phyloP scores from a whole-genome alignment of 1,284 basidiomycete species.

The Lentinula novae-zelandiae region DNA sequence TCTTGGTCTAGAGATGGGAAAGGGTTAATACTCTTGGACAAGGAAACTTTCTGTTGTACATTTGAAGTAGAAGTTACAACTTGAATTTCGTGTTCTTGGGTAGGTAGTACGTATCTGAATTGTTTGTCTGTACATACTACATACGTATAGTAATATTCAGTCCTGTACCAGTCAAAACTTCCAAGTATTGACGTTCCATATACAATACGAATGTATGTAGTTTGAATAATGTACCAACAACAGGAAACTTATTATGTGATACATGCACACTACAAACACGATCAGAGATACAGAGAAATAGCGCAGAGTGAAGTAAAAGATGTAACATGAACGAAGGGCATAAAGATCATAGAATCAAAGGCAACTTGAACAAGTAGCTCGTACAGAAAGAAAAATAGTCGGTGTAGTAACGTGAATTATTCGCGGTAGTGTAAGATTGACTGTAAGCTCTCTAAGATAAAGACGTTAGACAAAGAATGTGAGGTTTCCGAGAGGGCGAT shows the following conservation, averaged over 20 bases:
- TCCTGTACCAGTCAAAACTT: too few relatives aligned
- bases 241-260: background rate
- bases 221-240: background rate
- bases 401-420: background rate
- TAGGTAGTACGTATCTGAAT: too few relatives aligned
- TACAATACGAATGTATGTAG: background rate
- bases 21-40: conserved; percentile 67
- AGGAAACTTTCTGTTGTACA: conserved; percentile 78
- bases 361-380: background rate
- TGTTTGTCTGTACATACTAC: too few relatives aligned
- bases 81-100: background rate
- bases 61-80: conserved; percentile 60
- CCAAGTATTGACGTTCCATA: too few relatives aligned
- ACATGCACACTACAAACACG: background rate
- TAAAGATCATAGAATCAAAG: conserved; percentile 1
- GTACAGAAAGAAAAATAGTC: background rate
- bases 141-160: too few relatives aligned
- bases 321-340: background rate
- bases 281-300: background rate
- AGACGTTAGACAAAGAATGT: background rate
- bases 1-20: conserved; percentile 84
- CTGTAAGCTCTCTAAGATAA: background rate
- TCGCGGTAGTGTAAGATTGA: background rate
- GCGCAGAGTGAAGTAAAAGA: background rate
- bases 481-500: background rate